Base-by-base conservation (phyloP, 2,329 filamentous ascomycete genomes). In the Acephala macrosclerotiorum region DNA sequence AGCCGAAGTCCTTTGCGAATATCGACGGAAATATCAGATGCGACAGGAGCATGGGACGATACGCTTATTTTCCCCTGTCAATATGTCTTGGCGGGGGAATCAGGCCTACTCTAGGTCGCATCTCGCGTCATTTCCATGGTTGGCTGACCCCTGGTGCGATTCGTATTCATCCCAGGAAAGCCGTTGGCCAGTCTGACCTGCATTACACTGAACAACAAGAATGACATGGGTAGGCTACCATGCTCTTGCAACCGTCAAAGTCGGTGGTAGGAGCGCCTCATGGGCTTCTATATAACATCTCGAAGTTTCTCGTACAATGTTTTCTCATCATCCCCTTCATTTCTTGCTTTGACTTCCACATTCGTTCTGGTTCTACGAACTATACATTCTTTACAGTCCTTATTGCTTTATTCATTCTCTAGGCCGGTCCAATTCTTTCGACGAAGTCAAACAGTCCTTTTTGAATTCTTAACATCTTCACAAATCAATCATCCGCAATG, bases 351-450 rank as follows among this genome's bases (percentile, higher is more conserved):
- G 40, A 51, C 53, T 69, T 69, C 67, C 70, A 61, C 67, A 64
- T 70, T 72, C 70, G 36, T 71, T 61, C 63, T 67, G 71, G 73
- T 74, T 75, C 73, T 74, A 71, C 67, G 72, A 75, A 74, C 73
- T 76, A 68, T 68, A 66, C 64, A 63, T 68, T 66, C 64, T 60
- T 68, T 73, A 70, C 62, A 58, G 26, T 68, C 60, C 60, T 69
- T 69, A 59, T 55, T 60, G 60, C 61, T 58, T 58, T 66, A 65
- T 64, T 71, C 63, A 45, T 35, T 33, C n/a, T 49, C 22, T 33
- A 55, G 70, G 73, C 70, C 64, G 73, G 73, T 66, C 73, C 70
- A 69, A 63, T 60, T 36, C 70, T 71, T 70, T 58, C 36, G 47
- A 62, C 36, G 47, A 62, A 58, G 51, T 49, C 56, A 66, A 68